A percentile compares a stretch with the other conserved stretches of the same genome.
Conservation (phyloP, 192 early-diverging fungal species). For the Entophlyctis luteolus region DNA sequence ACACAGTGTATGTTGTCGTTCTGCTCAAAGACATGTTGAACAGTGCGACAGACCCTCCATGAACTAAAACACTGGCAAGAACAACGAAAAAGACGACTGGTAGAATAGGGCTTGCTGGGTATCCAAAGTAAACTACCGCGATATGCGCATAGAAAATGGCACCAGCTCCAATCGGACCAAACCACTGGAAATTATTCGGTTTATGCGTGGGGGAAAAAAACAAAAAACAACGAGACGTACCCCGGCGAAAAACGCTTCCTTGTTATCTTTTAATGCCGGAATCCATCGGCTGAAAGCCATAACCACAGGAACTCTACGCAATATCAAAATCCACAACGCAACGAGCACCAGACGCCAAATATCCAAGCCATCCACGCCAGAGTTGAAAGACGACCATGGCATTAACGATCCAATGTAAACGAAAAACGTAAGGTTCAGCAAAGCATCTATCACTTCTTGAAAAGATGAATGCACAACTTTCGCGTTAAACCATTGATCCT, state of each 20-base stretch:
- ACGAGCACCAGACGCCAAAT: conserved; percentile 66
- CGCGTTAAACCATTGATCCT: conserved; percentile 84
- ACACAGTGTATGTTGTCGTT: not conserved
- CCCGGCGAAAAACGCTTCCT: conserved; percentile 70
- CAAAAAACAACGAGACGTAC: not conserved
- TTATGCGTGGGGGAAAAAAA: not conserved
- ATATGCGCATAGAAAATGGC: conserved; percentile 59
- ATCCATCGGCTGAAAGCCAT: conserved; percentile 59
- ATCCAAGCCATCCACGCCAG: conserved; percentile 38
- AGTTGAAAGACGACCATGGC: conserved; percentile 67
- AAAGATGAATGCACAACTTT: conserved; percentile 78
- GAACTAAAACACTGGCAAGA: conserved; percentile 74
- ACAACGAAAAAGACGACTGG: conserved; percentile 58
- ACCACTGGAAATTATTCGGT: conserved; percentile 52
- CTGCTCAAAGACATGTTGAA: conserved; percentile 39
- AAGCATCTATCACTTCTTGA: conserved; percentile 84
- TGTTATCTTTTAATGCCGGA: conserved; percentile 65
- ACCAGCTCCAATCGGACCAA: conserved; percentile 80
- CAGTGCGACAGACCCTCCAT: conserved; percentile 76
- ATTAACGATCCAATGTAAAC: conserved; percentile 82
- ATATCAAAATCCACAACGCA: conserved; percentile 60
- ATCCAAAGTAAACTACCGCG: conserved; percentile 28
- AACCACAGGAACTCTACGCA: conserved; percentile 70
- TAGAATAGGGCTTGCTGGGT: conserved; percentile 6
- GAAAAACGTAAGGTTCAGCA: conserved; percentile 86